A percentile compares a stretch with the other conserved stretches of the same genome.
Conservation (phyloP, 352 stramenopile species). For the Globisporangium ultimum region DNA sequence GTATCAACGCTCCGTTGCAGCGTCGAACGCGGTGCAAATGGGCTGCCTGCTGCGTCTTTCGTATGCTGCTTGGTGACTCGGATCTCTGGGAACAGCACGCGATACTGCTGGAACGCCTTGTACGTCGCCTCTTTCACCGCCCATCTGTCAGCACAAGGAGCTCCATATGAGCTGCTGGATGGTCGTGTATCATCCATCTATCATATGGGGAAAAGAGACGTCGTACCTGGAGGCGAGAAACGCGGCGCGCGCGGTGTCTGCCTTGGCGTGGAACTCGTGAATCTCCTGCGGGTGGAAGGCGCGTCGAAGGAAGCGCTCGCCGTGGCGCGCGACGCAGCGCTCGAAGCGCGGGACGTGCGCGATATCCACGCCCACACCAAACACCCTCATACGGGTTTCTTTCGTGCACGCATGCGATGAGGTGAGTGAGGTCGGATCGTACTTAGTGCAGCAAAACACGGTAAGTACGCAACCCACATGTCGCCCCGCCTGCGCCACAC, state of each 20-base stretch:
- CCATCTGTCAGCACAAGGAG: constrained; percentile 35
- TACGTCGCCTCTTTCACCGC: constrained; percentile 80
- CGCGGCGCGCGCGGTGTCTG: constrained; percentile 26
- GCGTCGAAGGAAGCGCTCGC: constrained; percentile 54
- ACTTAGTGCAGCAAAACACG: not conserved
- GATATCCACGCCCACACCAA: constrained; percentile 74
- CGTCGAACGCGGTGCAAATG: not conserved
- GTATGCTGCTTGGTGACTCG: constrained; percentile 16
- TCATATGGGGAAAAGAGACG: not conserved
- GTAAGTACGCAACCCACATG: not conserved
- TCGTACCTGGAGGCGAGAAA: constrained; percentile 64
- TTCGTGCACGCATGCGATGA: not conserved
- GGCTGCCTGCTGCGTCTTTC: not conserved
- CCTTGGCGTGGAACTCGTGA: constrained; percentile 45
- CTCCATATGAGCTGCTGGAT: not conserved
- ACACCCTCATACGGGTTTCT: constrained; percentile 22
- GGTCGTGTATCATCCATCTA: no score
- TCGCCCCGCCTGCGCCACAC: no score
- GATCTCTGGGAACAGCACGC: constrained; percentile 79
- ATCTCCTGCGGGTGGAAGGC: constrained; percentile 71
- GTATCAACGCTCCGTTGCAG: constrained; percentile 14
- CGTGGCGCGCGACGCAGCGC: constrained; percentile 47
- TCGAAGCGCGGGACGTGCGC: constrained; percentile 56
- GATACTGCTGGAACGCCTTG: constrained; percentile 80
- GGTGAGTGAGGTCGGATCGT: not conserved